These are phyloP conservation scores for Plantago elongata DNA, from an alignment of 257 asterid genomes.

Conservation along the genomic window DNA sequence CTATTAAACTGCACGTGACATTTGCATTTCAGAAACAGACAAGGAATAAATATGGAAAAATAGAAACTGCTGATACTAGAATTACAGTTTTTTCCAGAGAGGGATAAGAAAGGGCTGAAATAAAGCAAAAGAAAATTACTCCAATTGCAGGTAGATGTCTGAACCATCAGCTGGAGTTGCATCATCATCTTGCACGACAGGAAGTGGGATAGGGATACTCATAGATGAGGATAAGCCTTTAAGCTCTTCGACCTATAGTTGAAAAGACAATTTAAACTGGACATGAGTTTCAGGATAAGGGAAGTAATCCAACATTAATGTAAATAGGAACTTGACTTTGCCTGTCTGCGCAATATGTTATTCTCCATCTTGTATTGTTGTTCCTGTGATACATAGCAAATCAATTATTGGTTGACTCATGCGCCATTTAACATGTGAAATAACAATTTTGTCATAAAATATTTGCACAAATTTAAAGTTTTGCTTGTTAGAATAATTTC, in stretches of 20 bases:
- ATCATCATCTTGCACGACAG: conserved; percentile 29
- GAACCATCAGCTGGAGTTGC: conserved; percentile 44
- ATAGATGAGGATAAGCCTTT: conserved; percentile 20
- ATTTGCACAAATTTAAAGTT: neutral
- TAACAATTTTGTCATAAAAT: neutral
- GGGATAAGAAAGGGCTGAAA: neutral
- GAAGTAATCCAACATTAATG: conserved; percentile 15
- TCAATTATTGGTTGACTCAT: neutral
- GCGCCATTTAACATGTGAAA: neutral
- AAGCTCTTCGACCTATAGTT: conserved; percentile 43
- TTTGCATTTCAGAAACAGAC: neutral
- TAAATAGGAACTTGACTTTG: conserved; percentile 18
- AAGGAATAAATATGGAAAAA: neutral
- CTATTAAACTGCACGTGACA: too few relatives aligned
- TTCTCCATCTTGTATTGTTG: conserved; percentile 46
- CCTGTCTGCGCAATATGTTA: conserved; percentile 45
- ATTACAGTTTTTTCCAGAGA: too few relatives aligned
- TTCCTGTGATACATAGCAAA: conserved; percentile 32
- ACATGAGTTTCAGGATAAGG: neutral
- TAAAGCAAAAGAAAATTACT: conserved; percentile 22
- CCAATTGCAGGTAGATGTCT: conserved; percentile 38
- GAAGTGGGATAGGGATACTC: conserved; percentile 18
- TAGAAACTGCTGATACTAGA: too few relatives aligned
- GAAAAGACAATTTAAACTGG: conserved; percentile 13
- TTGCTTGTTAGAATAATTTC: neutral